These are phyloP conservation scores for Punica granatum DNA, from an alignment of 345 rosid genomes.

Conservation along the genomic window DNA sequence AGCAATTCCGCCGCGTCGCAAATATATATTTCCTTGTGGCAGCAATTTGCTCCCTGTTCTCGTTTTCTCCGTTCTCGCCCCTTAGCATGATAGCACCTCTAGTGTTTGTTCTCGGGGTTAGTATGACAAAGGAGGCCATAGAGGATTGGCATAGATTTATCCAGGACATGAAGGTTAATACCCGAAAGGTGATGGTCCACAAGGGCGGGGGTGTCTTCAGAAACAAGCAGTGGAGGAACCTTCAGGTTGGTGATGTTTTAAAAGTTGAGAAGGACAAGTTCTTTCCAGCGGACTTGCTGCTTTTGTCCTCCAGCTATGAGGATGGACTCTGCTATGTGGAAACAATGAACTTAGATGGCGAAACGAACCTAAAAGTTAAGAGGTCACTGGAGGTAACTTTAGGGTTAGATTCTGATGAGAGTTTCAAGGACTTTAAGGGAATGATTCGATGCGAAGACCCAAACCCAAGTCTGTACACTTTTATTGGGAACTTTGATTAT, in stretches of 20 bases:
- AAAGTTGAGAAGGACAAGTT: slow-evolving; percentile 92
- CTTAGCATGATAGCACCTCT: slow-evolving; percentile 95
- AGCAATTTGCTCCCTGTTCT: slow-evolving; percentile 75
- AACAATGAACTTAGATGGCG: slow-evolving; percentile 99
- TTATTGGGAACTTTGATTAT: slow-evolving; percentile 75
- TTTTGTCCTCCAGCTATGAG: slow-evolving; percentile 82
- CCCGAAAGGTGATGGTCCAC: slow-evolving; percentile 59
- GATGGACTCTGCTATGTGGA: slow-evolving; percentile 98
- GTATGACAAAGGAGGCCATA: slow-evolving; percentile 94
- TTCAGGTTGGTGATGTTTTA: slow-evolving; percentile 78
- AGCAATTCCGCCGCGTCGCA: slow-evolving; percentile 96
- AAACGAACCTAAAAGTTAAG: slow-evolving; percentile 90
- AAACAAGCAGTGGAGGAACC: slow-evolving; percentile 58
- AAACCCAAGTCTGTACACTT: slow-evolving; percentile 86
- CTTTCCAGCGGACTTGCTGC: slow-evolving; percentile 91
- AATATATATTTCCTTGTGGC: slow-evolving; percentile 90
- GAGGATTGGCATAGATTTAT: slow-evolving; percentile 98
- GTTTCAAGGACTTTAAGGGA: slow-evolving; percentile 58
- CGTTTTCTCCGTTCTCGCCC: slow-evolving; percentile 79
- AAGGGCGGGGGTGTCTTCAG: slow-evolving; percentile 52
- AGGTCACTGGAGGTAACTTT: slow-evolving; percentile 74
- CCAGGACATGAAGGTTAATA: slow-evolving; percentile 90
- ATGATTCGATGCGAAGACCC: slow-evolving; percentile 87
- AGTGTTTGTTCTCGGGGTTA: slow-evolving; percentile 88
- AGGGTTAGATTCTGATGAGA: slow-evolving; percentile 53